These are phyloP conservation scores for Oryza meyeriana DNA, from an alignment of 176 grass and related monocot genomes.

Conservation along the genomic window DNA sequence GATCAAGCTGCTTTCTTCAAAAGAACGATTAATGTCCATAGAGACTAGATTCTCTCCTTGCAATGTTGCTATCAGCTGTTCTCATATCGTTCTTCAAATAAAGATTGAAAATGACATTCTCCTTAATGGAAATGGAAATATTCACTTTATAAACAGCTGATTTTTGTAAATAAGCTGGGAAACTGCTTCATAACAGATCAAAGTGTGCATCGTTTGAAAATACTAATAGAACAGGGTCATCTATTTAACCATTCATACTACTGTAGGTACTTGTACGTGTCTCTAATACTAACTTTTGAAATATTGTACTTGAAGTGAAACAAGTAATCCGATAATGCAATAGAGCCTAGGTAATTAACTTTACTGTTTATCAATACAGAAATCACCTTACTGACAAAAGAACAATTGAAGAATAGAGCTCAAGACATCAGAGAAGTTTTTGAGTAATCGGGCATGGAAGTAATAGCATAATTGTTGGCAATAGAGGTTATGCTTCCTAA, in stretches of 20 bases:
- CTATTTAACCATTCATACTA: background rate
- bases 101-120: background rate
- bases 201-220: background rate
- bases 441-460: background rate
- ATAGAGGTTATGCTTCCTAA: background rate
- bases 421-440: background rate
- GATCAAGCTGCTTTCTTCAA: background rate
- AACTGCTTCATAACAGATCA: background rate
- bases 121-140: background rate
- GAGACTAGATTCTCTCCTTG: background rate
- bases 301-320: constrained; percentile 4
- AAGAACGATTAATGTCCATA: background rate
- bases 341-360: background rate
- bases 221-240: background rate
- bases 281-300: background rate
- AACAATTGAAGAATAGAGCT: background rate
- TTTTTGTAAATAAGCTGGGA: background rate
- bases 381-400: background rate
- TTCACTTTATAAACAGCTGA: background rate
- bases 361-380: background rate
- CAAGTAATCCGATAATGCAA: background rate
- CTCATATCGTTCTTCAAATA: background rate
- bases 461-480: background rate
- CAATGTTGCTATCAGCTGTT: background rate
- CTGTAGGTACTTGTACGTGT: background rate